Conservation (phyloP, 345 rosid genomes). For the Sisymbrium irio region DNA sequence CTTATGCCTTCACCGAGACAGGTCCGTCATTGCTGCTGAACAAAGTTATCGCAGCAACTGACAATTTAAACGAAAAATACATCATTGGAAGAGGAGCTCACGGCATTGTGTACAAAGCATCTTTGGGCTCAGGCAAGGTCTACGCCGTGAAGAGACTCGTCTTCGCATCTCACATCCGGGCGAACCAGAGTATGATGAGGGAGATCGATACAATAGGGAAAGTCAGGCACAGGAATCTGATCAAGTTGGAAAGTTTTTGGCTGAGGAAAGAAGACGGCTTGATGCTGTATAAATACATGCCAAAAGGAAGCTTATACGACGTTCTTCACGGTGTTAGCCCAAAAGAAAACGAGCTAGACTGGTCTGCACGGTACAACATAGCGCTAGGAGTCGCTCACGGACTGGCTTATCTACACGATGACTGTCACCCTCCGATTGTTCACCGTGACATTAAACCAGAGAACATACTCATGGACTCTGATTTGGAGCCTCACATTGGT, state of each 20-base stretch:
- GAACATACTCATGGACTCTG: slow-evolving; percentile 67
- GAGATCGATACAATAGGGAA: slow-evolving; percentile 62
- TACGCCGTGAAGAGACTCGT: slow-evolving; percentile 65
- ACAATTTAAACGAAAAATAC: slow-evolving; percentile 56
- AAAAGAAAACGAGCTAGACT: slow-evolving; percentile 34
- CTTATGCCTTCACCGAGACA: slow-evolving; percentile 42
- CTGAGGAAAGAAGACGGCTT: slow-evolving; percentile 59
- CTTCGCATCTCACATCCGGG: slow-evolving; percentile 46
- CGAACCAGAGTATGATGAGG: slow-evolving; percentile 50
- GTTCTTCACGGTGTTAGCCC: slow-evolving; percentile 44
- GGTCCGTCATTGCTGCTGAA: slow-evolving; percentile 50
- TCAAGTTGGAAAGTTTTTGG: slow-evolving; percentile 77
- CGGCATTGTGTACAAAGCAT: slow-evolving; percentile 69
- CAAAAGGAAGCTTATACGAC: slow-evolving; percentile 69
- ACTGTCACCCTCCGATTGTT: slow-evolving; percentile 65
- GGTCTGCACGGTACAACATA: slow-evolving; percentile 57
- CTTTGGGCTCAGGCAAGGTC: slow-evolving; percentile 39
- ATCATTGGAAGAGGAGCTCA: slow-evolving; percentile 79
- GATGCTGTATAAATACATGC: slow-evolving; percentile 66
- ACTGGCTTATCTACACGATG: slow-evolving; percentile 75
- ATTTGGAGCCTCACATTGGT: slow-evolving; percentile 74
- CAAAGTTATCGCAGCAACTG: slow-evolving; percentile 65
- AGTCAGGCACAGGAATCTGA: slow-evolving; percentile 72
- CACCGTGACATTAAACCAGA: slow-evolving; percentile 83
- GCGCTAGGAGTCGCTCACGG: slow-evolving; percentile 73